Evolutionary conservation across 208 protist genomes (phyloP).

Genomic region (Wallacemonas rigidus): DNA sequence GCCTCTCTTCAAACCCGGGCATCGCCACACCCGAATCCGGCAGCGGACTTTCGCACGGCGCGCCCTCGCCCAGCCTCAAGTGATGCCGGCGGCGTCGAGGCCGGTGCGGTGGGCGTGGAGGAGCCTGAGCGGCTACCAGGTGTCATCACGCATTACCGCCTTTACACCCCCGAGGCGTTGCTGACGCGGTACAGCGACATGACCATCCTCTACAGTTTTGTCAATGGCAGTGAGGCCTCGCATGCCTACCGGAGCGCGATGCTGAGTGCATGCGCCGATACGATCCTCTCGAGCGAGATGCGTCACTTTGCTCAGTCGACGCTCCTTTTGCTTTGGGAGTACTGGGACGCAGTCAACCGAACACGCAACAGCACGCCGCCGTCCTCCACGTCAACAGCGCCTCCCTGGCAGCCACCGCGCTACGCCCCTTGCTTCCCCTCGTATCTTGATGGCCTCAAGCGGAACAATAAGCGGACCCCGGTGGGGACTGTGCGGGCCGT

Average conservation of each 20-base stretch:
- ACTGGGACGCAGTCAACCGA: background rate
- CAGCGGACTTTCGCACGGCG: background rate
- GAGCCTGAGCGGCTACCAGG: constrained; percentile 34
- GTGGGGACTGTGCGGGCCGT: background rate
- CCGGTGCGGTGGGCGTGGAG: constrained; percentile 32
- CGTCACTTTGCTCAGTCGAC: constrained; percentile 10
- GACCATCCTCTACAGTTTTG: constrained; percentile 96
- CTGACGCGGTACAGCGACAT: constrained; percentile 41
- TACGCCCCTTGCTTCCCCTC: background rate
- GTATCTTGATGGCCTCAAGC: background rate
- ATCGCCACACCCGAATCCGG: background rate
- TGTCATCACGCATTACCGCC: constrained; percentile 26
- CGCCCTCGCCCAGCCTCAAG: background rate
- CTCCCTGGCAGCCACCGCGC: background rate
- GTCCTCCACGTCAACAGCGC: background rate
- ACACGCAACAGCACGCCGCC: background rate
- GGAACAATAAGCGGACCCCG: background rate
- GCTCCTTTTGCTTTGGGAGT: background rate
- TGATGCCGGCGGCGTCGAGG: background rate
- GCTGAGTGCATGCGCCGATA: constrained; percentile 7
- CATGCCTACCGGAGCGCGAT: constrained; percentile 44
- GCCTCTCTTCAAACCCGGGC: background rate
- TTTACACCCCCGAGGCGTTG: constrained; percentile 38
- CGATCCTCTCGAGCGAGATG: constrained; percentile 2
- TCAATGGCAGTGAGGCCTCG: constrained; percentile 92